Percentiles rank a stretch among this genome's conserved stretches.
These are phyloP conservation scores for Allium cepa DNA, from an alignment of 106 monocot species.

Conservation along the genomic window DNA sequence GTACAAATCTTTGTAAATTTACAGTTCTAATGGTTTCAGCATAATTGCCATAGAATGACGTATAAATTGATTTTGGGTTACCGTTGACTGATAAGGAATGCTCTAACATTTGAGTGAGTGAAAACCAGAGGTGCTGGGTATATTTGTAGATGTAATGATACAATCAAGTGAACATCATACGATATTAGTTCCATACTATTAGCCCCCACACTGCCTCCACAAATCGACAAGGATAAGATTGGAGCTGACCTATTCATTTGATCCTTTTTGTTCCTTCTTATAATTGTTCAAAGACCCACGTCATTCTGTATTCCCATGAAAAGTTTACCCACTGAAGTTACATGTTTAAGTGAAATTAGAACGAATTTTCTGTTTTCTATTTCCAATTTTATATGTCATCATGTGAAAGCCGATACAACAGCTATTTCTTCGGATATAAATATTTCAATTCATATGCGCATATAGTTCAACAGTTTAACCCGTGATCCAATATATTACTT, in stretches of 20 bases:
- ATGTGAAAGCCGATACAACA: not conserved
- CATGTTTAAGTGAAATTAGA: not conserved
- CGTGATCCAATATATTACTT: not conserved
- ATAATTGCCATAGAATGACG: too few species aligned
- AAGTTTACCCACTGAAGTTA: not conserved
- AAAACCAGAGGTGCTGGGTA: too few species aligned
- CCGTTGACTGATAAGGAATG: too few species aligned
- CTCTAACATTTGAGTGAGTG: too few species aligned
- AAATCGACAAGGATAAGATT: not conserved
- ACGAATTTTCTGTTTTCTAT: too few species aligned
- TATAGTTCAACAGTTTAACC: not conserved
- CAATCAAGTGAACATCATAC: not conserved
- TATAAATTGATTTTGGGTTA: too few species aligned
- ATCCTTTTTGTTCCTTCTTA: not conserved
- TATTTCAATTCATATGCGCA: not conserved
- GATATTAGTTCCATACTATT: not conserved
- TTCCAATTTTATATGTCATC: too few species aligned
- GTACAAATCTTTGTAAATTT: too few species aligned
- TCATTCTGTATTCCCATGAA: not conserved
- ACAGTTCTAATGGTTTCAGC: too few species aligned
- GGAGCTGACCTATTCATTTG: not conserved
- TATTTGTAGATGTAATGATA: not conserved
- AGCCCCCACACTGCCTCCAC: not conserved
- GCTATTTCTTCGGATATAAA: not conserved
- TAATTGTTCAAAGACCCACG: not conserved